Evolutionary conservation across 805 yeast species (phyloP).

Genomic region (Saccharomycopsis synnaedendra): DNA sequence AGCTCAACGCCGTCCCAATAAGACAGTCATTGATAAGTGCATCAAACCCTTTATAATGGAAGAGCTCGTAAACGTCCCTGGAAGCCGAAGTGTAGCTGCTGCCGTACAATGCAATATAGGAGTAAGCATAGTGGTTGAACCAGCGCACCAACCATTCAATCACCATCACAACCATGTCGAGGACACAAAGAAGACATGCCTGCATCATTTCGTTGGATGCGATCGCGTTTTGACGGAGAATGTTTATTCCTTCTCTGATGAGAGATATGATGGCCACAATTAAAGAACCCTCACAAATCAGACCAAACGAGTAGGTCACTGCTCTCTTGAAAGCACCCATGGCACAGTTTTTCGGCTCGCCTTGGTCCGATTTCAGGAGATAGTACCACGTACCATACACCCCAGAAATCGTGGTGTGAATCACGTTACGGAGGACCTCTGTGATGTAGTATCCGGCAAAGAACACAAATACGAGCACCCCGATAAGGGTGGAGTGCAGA

Average conservation of each 20-base stretch:
- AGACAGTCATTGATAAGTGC: slow-evolving; percentile 78
- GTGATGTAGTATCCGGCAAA: slow-evolving; percentile 78
- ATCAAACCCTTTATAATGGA: slow-evolving; percentile 72
- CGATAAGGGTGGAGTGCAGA: slow-evolving; percentile 51
- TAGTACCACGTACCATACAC: slow-evolving; percentile 90
- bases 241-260: slow-evolving; percentile 40
- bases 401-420: slow-evolving; percentile 75
- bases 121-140: slow-evolving; percentile 85
- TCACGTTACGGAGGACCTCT: slow-evolving; percentile 70
- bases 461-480: slow-evolving; percentile 59
- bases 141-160: slow-evolving; percentile 73
- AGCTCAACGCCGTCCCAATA: slow-evolving; percentile 66
- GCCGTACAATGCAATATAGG: slow-evolving; percentile 82
- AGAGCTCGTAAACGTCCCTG: slow-evolving; percentile 68
- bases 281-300: slow-evolving; percentile 77
- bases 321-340: slow-evolving; percentile 73
- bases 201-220: slow-evolving; percentile 41
- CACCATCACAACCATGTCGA: slow-evolving; percentile 50
- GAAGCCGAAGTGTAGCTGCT: slow-evolving; percentile 65
- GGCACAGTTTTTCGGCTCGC: slow-evolving; percentile 72
- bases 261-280: slow-evolving; percentile 65
- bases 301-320: slow-evolving; percentile 78
- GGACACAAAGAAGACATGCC: slow-evolving; percentile 38
- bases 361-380: slow-evolving; percentile 61
- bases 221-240: slow-evolving; percentile 41